Evolutionary conservation across 1,284 basidiomycete genomes (phyloP).

Genomic region (Papiliotrema nemorosa): DNA sequence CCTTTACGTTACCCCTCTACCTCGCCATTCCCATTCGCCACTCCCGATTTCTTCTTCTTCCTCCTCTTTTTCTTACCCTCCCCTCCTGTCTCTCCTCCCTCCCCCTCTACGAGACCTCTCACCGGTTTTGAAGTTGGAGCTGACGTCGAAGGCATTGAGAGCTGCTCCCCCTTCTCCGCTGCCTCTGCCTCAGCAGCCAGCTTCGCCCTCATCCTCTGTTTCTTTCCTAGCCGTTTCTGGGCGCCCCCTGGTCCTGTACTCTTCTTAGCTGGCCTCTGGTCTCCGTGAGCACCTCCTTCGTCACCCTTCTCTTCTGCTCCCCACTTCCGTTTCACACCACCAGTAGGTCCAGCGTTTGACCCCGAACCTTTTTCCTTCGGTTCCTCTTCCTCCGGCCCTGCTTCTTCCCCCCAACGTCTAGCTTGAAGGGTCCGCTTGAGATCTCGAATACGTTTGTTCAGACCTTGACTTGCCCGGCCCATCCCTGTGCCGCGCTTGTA

Average conservation of each 20-base stretch:
- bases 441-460: slow-evolving; percentile 68
- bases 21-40: no score
- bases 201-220: slow-evolving; percentile 13
- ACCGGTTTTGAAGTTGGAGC: background rate
- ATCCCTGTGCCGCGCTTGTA: slow-evolving; percentile 62
- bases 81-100: slow-evolving; percentile 10
- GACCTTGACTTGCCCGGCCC: slow-evolving; percentile 59
- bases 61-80: slow-evolving; percentile 13
- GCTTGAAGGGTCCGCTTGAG: slow-evolving; percentile 60
- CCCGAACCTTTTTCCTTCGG: slow-evolving; percentile 7
- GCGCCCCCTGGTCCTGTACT: slow-evolving; percentile 18
- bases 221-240: slow-evolving; percentile 22
- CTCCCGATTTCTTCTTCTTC: slow-evolving; percentile 3
- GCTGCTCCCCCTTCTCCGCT: background rate
- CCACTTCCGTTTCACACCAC: slow-evolving; percentile 7
- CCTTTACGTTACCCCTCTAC: no score
- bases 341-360: slow-evolving; percentile 5
- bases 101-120: background rate
- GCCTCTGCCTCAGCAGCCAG: background rate
- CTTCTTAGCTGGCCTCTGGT: slow-evolving; percentile 1
- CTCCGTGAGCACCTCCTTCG: slow-evolving; percentile 4
- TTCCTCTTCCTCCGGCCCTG: slow-evolving; percentile 5
- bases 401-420: slow-evolving; percentile 53
- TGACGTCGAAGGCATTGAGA: background rate
- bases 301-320: slow-evolving; percentile 10